phyloP scores from a whole-genome alignment of 75 land plant genomes.

The Picea sitchensis region DNA sequence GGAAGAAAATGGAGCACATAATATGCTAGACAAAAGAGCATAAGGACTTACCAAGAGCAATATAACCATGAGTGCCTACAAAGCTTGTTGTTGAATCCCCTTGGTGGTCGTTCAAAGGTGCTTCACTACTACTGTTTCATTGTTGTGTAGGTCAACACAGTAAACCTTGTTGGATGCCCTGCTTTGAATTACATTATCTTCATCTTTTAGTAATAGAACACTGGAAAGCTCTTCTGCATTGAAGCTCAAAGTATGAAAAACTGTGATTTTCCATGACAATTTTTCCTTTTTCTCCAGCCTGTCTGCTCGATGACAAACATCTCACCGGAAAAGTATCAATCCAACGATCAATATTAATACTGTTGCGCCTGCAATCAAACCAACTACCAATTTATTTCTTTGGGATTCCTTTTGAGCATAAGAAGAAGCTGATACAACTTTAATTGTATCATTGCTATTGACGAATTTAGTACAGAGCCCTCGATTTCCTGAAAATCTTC shows the following conservation, averaged over 20 bases:
- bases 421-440: too few relatives aligned
- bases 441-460: too few relatives aligned
- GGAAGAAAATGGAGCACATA: too few relatives aligned
- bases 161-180: too few relatives aligned
- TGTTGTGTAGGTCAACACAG: slow-evolving; percentile 31
- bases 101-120: slow-evolving; percentile 31
- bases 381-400: not conserved
- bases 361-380: slow-evolving; percentile 10
- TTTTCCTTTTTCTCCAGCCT: slow-evolving; percentile 42
- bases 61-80: too few relatives aligned
- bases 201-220: slow-evolving; percentile 40
- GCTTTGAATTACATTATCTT: too few relatives aligned
- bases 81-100: too few relatives aligned
- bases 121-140: slow-evolving; percentile 69
- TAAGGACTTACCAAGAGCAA: too few relatives aligned
- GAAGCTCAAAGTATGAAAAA: slow-evolving; percentile 16
- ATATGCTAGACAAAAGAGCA: too few relatives aligned
- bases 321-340: slow-evolving; percentile 4
- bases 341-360: not conserved
- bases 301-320: not conserved
- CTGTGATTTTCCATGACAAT: too few relatives aligned
- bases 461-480: not conserved
- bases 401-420: too few relatives aligned
- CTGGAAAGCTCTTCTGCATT: slow-evolving; percentile 53
- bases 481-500: not conserved